These are phyloP conservation scores for Circinella umbellata DNA, from an alignment of 371 early-diverging fungal genomes.

Conservation along the genomic window DNA sequence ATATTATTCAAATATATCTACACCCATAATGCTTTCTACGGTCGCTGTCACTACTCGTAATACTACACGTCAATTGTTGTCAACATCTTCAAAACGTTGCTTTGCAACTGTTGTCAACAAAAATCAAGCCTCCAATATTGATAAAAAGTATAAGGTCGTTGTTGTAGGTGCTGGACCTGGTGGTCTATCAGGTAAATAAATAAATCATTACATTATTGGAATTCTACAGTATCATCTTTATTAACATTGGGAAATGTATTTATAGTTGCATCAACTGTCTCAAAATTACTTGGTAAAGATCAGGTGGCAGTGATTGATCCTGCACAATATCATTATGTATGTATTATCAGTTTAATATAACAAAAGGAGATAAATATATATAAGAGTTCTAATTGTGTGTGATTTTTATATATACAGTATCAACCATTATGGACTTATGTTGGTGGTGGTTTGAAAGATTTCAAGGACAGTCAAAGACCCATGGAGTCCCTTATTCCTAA, in stretches of 20 bases:
- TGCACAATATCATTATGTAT: slow-evolving; percentile 75
- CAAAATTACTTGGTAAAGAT: slow-evolving; percentile 64
- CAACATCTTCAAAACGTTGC: slow-evolving; percentile 15
- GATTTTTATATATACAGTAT: slow-evolving; percentile 51
- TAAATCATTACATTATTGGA: background rate
- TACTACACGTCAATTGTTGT: slow-evolving; percentile 11
- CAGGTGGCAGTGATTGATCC: slow-evolving; percentile 86
- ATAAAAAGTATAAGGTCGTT: slow-evolving; percentile 61
- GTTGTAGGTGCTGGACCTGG: slow-evolving; percentile 73
- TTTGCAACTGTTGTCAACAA: slow-evolving; percentile 24
- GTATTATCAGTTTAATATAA: slow-evolving; percentile 64
- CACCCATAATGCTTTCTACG: background rate
- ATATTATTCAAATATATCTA: too few species aligned
- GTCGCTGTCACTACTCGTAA: too few species aligned
- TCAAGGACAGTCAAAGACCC: slow-evolving; percentile 70
- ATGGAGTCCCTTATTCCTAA: slow-evolving; percentile 73
- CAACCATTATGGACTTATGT: slow-evolving; percentile 93
- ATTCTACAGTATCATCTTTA: background rate
- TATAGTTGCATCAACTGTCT: slow-evolving; percentile 68
- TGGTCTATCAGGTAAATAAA: slow-evolving; percentile 62
- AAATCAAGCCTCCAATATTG: slow-evolving; percentile 12
- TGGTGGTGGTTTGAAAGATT: slow-evolving; percentile 85
- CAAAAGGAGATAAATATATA: slow-evolving; percentile 27
- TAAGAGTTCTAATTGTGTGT: too few species aligned
- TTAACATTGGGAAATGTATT: too few species aligned